Evolutionary conservation across 2,329 filamentous ascomycete genomes (phyloP), one percentile per base, ranked within the genome.

Genomic region (Fusarium tupiense): DNA sequence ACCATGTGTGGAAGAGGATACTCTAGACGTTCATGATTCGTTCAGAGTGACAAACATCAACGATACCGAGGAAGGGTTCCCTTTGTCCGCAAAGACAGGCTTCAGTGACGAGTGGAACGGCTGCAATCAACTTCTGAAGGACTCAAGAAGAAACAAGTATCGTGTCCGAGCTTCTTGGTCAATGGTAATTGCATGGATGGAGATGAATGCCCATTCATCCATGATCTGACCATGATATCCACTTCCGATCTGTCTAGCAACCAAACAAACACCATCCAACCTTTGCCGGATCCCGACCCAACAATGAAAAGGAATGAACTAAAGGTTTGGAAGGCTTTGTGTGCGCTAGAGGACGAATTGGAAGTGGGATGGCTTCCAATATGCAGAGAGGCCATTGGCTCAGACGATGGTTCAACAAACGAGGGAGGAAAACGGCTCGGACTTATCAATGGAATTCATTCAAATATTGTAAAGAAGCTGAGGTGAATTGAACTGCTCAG

Each of bases 271-370:
- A 11, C 13, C 13, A 1, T 11, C 6, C 3, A 6, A 1, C 3
- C 8, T 3, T 16, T 11, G 1, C 1, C 0, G 0, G 8, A 8
- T 11, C 9, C 13, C 1, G 20, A 11, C 0, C 4, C 6, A 4
- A 6, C 0, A 22, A n/a, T 9, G 20, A 19, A 6, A 0, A 17
- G 14, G 0, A 50, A 3, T 0, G 16, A 19, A 10, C 2, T 8
- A 1, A 14, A 8, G 3, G 31, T 53, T 14, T 53, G 31, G 9
- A 1, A 8, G 3, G 33, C n/a, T 1, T 37, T 53, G 2, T 6
- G 6, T 8, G 9, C 6, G 0, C 6, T 26, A 5, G 31, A 37
- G 9, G 3, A 26, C 6, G 13, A 53, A 3, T 16, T 26, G 9
- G 8, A 37, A 37, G 4, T 22, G 0, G n/a, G 17, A 37, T 37